Evolutionary conservation across 768 basidiomycete species (phyloP).

Genomic region (Scleroderma bovista): DNA sequence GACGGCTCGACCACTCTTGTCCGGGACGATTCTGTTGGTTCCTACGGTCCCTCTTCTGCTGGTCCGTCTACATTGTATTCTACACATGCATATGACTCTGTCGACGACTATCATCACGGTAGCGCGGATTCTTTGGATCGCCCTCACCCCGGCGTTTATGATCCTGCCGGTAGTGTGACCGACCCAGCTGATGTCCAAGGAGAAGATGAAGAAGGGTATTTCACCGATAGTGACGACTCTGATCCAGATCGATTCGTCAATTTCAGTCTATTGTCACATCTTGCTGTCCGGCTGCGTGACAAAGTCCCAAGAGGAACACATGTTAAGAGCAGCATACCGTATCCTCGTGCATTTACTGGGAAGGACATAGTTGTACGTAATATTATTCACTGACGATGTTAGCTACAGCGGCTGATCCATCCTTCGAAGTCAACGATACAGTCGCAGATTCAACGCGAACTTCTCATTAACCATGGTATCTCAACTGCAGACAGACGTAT

Average conservation of each 20-base stretch:
- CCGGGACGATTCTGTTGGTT: slow-evolving; percentile 12
- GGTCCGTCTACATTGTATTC: slow-evolving; percentile 21
- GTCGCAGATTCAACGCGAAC: slow-evolving; percentile 77
- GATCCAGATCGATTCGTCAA: slow-evolving; percentile 80
- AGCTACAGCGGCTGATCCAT: neutral
- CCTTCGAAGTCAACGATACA: slow-evolving; percentile 74
- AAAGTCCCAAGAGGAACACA: slow-evolving; percentile 84
- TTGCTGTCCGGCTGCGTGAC: slow-evolving; percentile 85
- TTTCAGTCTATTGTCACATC: slow-evolving; percentile 79
- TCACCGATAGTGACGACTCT: slow-evolving; percentile 51
- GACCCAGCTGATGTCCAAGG: slow-evolving; percentile 19
- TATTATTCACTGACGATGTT: neutral
- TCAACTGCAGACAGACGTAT: slow-evolving; percentile 75
- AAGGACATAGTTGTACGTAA: slow-evolving; percentile 87
- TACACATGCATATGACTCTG: slow-evolving; percentile 13
- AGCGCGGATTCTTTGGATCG: slow-evolving; percentile 26
- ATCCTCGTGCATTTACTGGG: slow-evolving; percentile 88
- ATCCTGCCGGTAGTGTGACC: slow-evolving; percentile 10
- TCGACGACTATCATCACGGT: slow-evolving; percentile 12
- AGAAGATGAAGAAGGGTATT: slow-evolving; percentile 27
- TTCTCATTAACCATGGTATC: slow-evolving; percentile 68
- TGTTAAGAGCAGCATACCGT: slow-evolving; percentile 90
- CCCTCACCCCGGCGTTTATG: slow-evolving; percentile 15
- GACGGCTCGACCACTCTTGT: slow-evolving; percentile 9
- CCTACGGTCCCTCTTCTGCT: slow-evolving; percentile 13